Percentiles rank a stretch among this genome's conserved stretches.
phyloP scores from a whole-genome alignment of 164 flowering plant species.

The Berberis vulgaris region DNA sequence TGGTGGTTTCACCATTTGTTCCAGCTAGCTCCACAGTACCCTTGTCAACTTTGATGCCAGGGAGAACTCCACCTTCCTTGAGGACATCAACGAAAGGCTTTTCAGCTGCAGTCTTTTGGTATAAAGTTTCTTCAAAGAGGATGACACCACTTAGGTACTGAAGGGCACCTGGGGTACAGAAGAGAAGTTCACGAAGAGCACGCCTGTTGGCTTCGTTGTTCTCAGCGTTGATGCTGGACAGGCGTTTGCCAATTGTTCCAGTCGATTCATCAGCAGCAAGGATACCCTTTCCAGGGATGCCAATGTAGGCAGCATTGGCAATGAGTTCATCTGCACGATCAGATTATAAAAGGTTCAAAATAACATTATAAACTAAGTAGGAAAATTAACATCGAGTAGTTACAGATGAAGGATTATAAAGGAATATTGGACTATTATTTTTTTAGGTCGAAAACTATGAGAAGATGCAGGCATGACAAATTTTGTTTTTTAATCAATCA shows the following conservation, averaged over 20 bases:
- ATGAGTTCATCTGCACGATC: constrained; percentile 40
- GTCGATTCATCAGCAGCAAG: constrained; percentile 61
- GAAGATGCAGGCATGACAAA: too few species aligned
- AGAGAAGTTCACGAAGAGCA: constrained; percentile 50
- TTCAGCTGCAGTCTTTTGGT: constrained; percentile 42
- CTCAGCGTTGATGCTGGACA: constrained; percentile 48
- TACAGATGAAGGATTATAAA: too few species aligned
- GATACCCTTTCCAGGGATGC: constrained; percentile 55
- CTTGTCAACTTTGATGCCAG: constrained; percentile 54
- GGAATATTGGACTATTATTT: too few species aligned
- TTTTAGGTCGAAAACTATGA: too few species aligned
- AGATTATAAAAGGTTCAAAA: too few species aligned
- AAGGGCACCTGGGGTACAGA: constrained; percentile 42
- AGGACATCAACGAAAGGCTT: constrained; percentile 42
- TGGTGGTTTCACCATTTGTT: constrained; percentile 47
- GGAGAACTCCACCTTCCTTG: constrained; percentile 45
- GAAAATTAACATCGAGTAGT: too few species aligned
- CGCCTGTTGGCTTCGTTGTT: constrained; percentile 37
- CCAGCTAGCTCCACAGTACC: constrained; percentile 50
- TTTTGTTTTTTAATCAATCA: too few species aligned
- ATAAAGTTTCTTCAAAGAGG: constrained; percentile 50
- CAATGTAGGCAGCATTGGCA: constrained; percentile 46
- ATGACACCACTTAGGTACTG: constrained; percentile 40
- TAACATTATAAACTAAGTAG: too few species aligned
- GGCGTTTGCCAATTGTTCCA: constrained; percentile 51